phyloP scores from a whole-genome alignment of 1,284 basidiomycete species.

The Papiliotrema flavescens region DNA sequence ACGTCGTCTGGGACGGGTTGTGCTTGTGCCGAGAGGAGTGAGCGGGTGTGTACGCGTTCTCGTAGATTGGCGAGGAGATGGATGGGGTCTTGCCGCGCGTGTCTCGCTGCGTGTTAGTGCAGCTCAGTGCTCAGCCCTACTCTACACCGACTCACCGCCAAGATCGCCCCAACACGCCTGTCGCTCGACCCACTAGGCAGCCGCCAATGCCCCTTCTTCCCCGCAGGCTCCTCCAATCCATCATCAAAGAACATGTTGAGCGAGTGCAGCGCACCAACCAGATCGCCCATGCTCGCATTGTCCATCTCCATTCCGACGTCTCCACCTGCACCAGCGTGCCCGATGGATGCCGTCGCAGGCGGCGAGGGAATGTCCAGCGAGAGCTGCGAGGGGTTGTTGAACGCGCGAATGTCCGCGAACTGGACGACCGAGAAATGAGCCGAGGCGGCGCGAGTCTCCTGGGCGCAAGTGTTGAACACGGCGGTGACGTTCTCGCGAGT shows the following conservation, averaged over 20 bases:
- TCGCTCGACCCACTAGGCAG: conserved; percentile 23
- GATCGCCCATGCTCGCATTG: conserved; percentile 63
- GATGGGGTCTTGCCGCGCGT: conserved; percentile 25
- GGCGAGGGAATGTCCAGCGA: conserved; percentile 55
- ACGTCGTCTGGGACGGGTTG: conserved; percentile 8
- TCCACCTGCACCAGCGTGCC: too few species aligned
- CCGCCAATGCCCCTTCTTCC: conserved; percentile 12
- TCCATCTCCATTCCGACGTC: conserved; percentile 8
- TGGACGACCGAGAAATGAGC: conserved; percentile 48
- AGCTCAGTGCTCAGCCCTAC: neutral
- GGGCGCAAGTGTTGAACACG: conserved; percentile 75
- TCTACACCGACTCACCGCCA: conserved; percentile 24
- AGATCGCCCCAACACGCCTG: conserved; percentile 26
- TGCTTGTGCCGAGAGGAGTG: conserved; percentile 2
- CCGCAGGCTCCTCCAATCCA: conserved; percentile 24
- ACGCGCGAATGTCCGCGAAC: conserved; percentile 42
- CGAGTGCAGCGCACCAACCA: conserved; percentile 81
- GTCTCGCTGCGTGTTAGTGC: neutral
- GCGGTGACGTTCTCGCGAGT: conserved; percentile 75
- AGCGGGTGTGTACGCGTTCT: conserved; percentile 9
- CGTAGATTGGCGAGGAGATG: conserved; percentile 30
- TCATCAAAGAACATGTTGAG: conserved; percentile 82
- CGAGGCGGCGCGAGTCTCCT: conserved; percentile 55
- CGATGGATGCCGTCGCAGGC: conserved; percentile 41
- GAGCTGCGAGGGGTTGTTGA: conserved; percentile 16